Base-by-base conservation (phyloP, 1,139 yeast genomes). In the Pichia norvegensis region DNA sequence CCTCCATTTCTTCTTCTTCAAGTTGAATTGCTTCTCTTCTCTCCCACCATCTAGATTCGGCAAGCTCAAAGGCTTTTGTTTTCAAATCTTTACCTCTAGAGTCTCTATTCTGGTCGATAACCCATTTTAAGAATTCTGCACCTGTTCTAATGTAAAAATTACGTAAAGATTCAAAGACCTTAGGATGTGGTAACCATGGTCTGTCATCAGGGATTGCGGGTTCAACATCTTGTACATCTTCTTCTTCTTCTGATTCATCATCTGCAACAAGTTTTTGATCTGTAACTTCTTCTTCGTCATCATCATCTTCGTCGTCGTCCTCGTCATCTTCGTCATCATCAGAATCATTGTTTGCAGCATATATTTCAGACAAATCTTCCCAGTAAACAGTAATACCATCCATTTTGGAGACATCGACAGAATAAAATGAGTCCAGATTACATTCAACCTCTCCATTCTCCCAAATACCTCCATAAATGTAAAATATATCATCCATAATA, bases 21-120 rank as follows among this genome's bases (percentile, higher is more conserved):
- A 79, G 74, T 60, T 95, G 81, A 22, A 90, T 81, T 57, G 83
- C 94, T 60, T 92, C 97, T 68, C 97, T 81, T 69, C 97, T 83
- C 63, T 92, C 97, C 97, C 97, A 92, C 94, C 95, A 92, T 68
- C 97, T 78, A 53, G 83, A 94, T 66, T 90, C 95, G 63, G 95
- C 84, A 51, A 90, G 67, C 55, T 88, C 97, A 62, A 92, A 92
- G 0, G 97, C 85, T 37, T 85, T 84, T 50, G 85, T 82, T 68
- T 90, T 88, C 64, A 92, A 74, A 58, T 86, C 83, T 63, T 92
- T 92, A 46, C 96, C 97, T 57, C 95, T 78, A n/a, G 87, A 81
- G 48, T 85, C 92, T 56, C 85, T 74, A 55, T 85, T 81, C 57
- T 84, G 82, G 3, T 94, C 81, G 54, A 85, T 84, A 2, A 95